These are phyloP conservation scores for Areca catechu DNA, from an alignment of 176 grass and related monocot genomes.

Conservation along the genomic window DNA sequence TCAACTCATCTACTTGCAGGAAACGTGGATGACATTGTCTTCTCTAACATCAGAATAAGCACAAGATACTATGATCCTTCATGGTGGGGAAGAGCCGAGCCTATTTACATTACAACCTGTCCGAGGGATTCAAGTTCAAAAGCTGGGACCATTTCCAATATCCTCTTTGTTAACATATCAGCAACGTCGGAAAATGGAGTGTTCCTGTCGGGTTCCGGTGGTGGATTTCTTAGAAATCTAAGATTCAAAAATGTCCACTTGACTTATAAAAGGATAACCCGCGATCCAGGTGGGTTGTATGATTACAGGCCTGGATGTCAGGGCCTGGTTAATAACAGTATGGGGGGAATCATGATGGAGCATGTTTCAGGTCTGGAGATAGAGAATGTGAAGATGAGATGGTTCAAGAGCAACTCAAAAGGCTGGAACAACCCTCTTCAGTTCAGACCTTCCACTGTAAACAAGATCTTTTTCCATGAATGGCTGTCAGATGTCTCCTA, in stretches of 20 bases:
- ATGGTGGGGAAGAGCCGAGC: constrained; percentile 94
- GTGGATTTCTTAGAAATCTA: constrained; percentile 45
- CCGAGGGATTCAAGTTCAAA: constrained; percentile 44
- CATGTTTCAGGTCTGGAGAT: constrained; percentile 67
- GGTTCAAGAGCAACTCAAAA: constrained; percentile 32
- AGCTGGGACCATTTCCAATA: constrained; percentile 67
- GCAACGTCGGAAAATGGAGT: constrained; percentile 73
- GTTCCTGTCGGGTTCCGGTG: constrained; percentile 59
- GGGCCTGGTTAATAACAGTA: constrained; percentile 51
- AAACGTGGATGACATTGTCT: constrained; percentile 55
- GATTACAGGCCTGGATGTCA: constrained; percentile 72
- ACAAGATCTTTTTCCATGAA: constrained; percentile 57
- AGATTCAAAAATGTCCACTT: constrained; percentile 63
- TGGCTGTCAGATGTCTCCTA: constrained; percentile 62
- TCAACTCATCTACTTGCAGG: constrained; percentile 29
- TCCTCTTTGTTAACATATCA: constrained; percentile 74
- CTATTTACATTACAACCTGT: constrained; percentile 87
- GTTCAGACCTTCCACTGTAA: constrained; percentile 45
- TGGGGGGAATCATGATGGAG: constrained; percentile 76
- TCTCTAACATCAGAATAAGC: constrained; percentile 85
- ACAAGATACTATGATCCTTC: constrained; percentile 84
- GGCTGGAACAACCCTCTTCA: constrained; percentile 49
- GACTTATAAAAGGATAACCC: constrained; percentile 66
- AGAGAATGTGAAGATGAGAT: constrained; percentile 79
- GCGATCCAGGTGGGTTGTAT: constrained; percentile 46